These are phyloP conservation scores for Linnemannia zychae DNA, from an alignment of 192 early-diverging fungal genomes.

Conservation along the genomic window DNA sequence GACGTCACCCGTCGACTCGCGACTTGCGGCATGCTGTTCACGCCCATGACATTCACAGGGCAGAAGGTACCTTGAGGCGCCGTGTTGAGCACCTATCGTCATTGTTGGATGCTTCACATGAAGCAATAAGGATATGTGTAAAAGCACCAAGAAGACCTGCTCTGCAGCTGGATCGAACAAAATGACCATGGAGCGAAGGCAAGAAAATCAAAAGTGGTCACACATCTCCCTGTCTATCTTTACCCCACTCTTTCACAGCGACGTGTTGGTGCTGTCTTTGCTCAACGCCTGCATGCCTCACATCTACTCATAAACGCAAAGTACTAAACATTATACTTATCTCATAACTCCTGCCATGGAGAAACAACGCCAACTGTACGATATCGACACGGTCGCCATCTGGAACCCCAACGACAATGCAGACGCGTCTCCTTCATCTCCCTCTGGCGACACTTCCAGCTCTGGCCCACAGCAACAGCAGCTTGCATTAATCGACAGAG, in stretches of 20 bases:
- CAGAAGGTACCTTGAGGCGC: not conserved
- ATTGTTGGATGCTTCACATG: no score
- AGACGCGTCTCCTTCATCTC: slow-evolving; percentile 13
- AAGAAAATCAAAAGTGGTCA: no score
- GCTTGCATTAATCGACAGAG: slow-evolving; percentile 23
- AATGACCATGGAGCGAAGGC: no score
- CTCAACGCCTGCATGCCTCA: not conserved
- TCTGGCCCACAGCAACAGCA: slow-evolving; percentile 19
- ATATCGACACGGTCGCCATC: slow-evolving; percentile 55
- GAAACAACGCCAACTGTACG: slow-evolving; percentile 54
- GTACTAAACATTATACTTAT: not conserved
- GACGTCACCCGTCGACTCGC: not conserved
- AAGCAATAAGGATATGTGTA: no score
- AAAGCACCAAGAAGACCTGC: no score
- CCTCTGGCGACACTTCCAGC: not conserved
- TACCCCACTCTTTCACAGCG: not conserved
- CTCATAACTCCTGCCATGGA: slow-evolving; percentile 21
- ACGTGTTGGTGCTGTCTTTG: not conserved
- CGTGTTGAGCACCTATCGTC: no score
- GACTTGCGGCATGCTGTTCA: no score
- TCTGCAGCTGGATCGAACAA: no score
- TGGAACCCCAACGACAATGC: slow-evolving; percentile 58
- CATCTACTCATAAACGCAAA: not conserved
- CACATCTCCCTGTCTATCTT: no score
- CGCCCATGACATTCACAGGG: no score